phyloP scores from a whole-genome alignment of 2,329 filamentous ascomycete species.

The Penicillium sp. region DNA sequence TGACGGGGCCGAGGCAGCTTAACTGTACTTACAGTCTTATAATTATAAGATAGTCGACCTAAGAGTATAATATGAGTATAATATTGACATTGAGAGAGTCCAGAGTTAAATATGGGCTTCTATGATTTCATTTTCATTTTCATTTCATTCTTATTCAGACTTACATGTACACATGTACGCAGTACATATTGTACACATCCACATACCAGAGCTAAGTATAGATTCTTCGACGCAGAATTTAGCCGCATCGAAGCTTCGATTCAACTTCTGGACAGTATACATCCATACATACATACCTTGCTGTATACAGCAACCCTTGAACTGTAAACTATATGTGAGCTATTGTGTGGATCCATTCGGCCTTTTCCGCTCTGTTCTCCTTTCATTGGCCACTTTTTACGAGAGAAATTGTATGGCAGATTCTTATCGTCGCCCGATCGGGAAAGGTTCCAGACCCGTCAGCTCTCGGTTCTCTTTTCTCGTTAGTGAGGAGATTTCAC shows the following conservation, averaged over 20 bases:
- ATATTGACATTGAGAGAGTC: too few species aligned
- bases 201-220: background rate
- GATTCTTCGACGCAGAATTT: slow-evolving; percentile 1
- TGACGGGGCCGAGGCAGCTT: slow-evolving; percentile 16
- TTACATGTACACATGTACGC: background rate
- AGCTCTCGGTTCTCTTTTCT: slow-evolving; percentile 9
- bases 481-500: background rate
- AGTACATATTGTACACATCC: too few species aligned
- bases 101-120: too few species aligned
- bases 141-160: background rate
- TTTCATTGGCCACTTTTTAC: background rate
- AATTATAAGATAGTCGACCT: too few species aligned
- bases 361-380: background rate
- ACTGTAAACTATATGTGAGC: background rate
- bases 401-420: slow-evolving; percentile 1
- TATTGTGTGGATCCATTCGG: background rate
- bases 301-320: background rate
- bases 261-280: slow-evolving; percentile 3
- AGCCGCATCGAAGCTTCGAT: slow-evolving; percentile 16
- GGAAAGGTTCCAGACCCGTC: slow-evolving; percentile 20
- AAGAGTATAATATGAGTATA: too few species aligned
- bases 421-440: slow-evolving; percentile 11
- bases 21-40: background rate
- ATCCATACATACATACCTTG: too few species aligned
- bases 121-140: too few species aligned